A percentile compares a stretch with the other conserved stretches of the same genome.
Evolutionary conservation across 768 basidiomycete species (phyloP).

Genomic region (Royoungia palumana): DNA sequence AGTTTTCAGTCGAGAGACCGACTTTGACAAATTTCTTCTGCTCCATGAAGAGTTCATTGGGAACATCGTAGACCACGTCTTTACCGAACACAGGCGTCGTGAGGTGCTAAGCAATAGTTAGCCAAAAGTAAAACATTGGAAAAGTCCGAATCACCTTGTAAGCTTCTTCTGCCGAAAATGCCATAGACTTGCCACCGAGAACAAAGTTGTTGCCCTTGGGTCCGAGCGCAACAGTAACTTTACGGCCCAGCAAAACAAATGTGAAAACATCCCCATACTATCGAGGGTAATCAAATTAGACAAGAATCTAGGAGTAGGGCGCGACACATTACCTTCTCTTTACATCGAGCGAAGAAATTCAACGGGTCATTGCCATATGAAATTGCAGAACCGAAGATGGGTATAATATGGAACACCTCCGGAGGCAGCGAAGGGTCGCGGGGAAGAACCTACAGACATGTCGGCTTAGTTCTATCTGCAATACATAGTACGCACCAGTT

Average conservation of each 20-base stretch:
- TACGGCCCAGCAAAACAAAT: conserved; percentile 85
- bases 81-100: conserved; percentile 96
- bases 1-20: conserved; percentile 88
- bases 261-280: conserved; percentile 98
- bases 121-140: neutral
- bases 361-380: conserved; percentile 91
- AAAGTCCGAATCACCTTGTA: conserved; percentile 64
- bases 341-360: conserved; percentile 76
- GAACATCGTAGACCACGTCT: conserved; percentile 96
- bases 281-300: neutral
- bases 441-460: conserved; percentile 53
- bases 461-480: neutral
- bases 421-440: conserved; percentile 75
- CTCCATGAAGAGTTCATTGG: conserved; percentile 96
- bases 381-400: conserved; percentile 85
- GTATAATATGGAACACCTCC: conserved; percentile 89
- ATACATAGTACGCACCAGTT: conserved; percentile 53
- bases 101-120: conserved; percentile 54
- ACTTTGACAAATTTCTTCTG: conserved; percentile 99
- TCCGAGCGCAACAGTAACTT: conserved; percentile 87
- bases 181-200: conserved; percentile 88
- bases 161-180: conserved; percentile 94
- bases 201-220: conserved; percentile 92
- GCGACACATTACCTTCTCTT: conserved; percentile 62
- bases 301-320: neutral